A percentile compares a stretch with the other conserved stretches of the same genome.
phyloP scores from a whole-genome alignment of 1,139 yeast species.

The Diutina mesorugosa region DNA sequence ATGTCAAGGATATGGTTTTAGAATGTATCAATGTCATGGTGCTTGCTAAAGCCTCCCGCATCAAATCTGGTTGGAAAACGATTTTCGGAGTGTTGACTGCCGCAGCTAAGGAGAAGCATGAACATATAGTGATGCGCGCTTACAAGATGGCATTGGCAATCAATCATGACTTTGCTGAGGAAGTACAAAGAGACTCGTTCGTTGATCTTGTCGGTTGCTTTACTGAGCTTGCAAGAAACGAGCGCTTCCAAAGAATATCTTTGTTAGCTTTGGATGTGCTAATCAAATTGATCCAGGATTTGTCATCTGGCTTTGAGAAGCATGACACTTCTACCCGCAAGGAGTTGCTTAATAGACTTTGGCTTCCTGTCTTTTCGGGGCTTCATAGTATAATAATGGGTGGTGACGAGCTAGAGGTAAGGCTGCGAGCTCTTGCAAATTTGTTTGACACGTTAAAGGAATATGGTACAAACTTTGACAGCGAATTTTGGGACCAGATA shows the following conservation, averaged over 20 bases:
- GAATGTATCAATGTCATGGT: constrained; percentile 87
- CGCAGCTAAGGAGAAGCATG: constrained; percentile 46
- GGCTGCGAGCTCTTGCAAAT: constrained; percentile 75
- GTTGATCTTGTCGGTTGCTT: constrained; percentile 64
- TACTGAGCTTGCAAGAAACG: constrained; percentile 75
- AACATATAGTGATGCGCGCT: constrained; percentile 48
- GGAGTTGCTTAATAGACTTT: constrained; percentile 33
- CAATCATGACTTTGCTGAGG: constrained; percentile 46
- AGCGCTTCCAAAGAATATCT: constrained; percentile 66
- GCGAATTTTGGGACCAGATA: constrained; percentile 70
- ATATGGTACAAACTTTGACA: constrained; percentile 65
- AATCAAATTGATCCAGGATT: constrained; percentile 45
- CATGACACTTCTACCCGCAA: constrained; percentile 5
- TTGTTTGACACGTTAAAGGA: constrained; percentile 73
- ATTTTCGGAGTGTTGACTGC: constrained; percentile 65
- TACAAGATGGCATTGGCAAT: constrained; percentile 54
- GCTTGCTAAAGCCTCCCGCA: constrained; percentile 56
- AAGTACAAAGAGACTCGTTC: constrained; percentile 66
- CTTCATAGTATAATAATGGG: constrained; percentile 86
- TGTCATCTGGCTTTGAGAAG: constrained; percentile 28
- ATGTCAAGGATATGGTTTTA: constrained; percentile 79
- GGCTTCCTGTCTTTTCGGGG: constrained; percentile 79
- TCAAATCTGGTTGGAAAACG: constrained; percentile 92
- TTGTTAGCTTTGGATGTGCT: constrained; percentile 74
- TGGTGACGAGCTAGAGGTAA: constrained; percentile 87